Conservation (phyloP, 2,329 filamentous ascomycete species). For the Penicillium sp. region DNA sequence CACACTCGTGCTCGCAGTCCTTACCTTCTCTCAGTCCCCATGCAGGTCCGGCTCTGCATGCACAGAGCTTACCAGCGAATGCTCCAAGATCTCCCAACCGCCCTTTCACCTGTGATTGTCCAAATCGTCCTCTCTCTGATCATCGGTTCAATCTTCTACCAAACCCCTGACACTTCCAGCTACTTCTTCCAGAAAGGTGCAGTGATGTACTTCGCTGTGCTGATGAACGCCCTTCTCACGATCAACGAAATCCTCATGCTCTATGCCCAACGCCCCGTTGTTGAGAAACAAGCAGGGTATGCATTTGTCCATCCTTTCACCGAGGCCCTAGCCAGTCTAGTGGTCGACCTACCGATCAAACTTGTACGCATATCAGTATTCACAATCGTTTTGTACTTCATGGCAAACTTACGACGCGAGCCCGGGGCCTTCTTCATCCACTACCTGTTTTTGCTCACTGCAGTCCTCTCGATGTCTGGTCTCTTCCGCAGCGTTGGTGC, state of each 20-base stretch:
- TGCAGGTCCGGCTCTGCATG: slow-evolving; percentile 77
- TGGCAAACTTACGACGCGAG: slow-evolving; percentile 74
- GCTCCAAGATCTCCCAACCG: slow-evolving; percentile 71
- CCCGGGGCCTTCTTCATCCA: slow-evolving; percentile 83
- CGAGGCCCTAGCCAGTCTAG: slow-evolving; percentile 13
- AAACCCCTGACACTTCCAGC: slow-evolving; percentile 61
- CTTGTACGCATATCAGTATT: slow-evolving; percentile 71
- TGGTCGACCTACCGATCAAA: slow-evolving; percentile 67
- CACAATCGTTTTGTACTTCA: slow-evolving; percentile 80
- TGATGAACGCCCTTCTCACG: slow-evolving; percentile 75
- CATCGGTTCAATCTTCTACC: slow-evolving; percentile 77
- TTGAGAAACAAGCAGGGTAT: slow-evolving; percentile 32
- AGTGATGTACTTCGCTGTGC: slow-evolving; percentile 79
- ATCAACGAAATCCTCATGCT: slow-evolving; percentile 46
- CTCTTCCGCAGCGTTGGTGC: slow-evolving; percentile 57
- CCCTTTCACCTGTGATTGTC: slow-evolving; percentile 61
- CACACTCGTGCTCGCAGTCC: slow-evolving; percentile 55
- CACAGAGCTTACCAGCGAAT: slow-evolving; percentile 76
- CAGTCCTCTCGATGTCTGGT: slow-evolving; percentile 52
- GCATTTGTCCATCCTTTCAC: slow-evolving; percentile 33
- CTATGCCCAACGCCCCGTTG: slow-evolving; percentile 25
- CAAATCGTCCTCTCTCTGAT: slow-evolving; percentile 76
- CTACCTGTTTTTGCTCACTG: slow-evolving; percentile 46
- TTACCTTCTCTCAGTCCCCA: slow-evolving; percentile 71
- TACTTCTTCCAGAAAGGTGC: slow-evolving; percentile 77